phyloP scores from a whole-genome alignment of 1,284 basidiomycete species.

The Ganoderma boninense region DNA sequence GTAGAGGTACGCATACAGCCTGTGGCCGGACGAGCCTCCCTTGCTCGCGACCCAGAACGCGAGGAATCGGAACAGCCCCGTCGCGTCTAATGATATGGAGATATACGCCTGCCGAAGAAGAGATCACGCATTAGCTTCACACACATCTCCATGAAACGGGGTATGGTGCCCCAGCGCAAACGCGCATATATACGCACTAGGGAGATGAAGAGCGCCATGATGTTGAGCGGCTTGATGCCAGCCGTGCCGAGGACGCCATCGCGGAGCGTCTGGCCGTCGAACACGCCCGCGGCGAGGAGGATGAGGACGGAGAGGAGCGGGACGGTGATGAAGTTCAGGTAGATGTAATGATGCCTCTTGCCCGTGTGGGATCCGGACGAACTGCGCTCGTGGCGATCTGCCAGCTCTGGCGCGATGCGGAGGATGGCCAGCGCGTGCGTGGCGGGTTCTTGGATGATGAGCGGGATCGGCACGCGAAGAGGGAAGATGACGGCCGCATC shows the following conservation, averaged over 20 bases:
- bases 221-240: conserved; percentile 91
- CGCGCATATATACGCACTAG: conserved; percentile 54
- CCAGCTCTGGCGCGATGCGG: conserved; percentile 36
- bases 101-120: conserved; percentile 78
- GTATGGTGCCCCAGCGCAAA: not conserved
- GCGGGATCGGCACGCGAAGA: conserved; percentile 59
- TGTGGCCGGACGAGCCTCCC: conserved; percentile 70
- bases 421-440: conserved; percentile 29
- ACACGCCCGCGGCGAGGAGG: conserved; percentile 79
- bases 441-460: conserved; percentile 25
- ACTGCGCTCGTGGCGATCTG: conserved; percentile 30
- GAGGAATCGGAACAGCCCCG: conserved; percentile 86
- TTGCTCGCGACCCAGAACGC: conserved; percentile 75
- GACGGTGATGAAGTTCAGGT: conserved; percentile 75
- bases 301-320: conserved; percentile 85
- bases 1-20: conserved; percentile 60
- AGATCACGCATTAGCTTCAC: not conserved
- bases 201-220: conserved; percentile 92
- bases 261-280: conserved; percentile 70
- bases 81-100: conserved; percentile 91
- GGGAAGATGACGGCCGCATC: conserved; percentile 75
- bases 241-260: conserved; percentile 79
- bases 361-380: no score
- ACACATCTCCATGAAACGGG: not conserved
- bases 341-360: conserved; percentile 46